Conservation (phyloP, 257 asterid species). For the Petunia secreta region DNA sequence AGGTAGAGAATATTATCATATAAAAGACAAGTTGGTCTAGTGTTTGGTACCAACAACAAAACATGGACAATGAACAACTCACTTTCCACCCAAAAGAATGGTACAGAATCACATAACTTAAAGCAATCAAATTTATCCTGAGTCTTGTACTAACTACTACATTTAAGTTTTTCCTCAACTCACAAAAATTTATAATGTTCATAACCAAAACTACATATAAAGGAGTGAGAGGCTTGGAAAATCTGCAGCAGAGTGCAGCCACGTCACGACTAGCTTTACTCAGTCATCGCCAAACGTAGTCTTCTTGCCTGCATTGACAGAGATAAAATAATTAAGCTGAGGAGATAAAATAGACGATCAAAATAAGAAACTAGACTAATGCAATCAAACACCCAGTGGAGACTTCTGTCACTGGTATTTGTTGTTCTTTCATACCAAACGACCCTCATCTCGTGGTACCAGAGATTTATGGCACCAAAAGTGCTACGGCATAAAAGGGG, state of each 20-base stretch:
- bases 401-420: neutral
- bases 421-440: no score
- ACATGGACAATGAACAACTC: slow-evolving; percentile 7
- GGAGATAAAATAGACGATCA: neutral
- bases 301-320: slow-evolving; percentile 43
- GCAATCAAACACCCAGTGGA: neutral
- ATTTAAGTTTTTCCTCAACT: neutral
- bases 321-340: neutral
- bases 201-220: neutral
- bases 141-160: neutral
- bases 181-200: neutral
- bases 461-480: no score
- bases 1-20: no score
- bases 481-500: no score
- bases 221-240: neutral
- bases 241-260: neutral
- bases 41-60: neutral
- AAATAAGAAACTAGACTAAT: neutral
- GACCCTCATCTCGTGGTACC: no score
- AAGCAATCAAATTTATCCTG: neutral
- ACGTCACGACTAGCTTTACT: neutral
- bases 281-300: slow-evolving; percentile 44
- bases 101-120: neutral
- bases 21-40: neutral
- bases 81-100: slow-evolving; percentile 22